phyloP scores from a whole-genome alignment of 1,284 basidiomycete genomes.

The Austroboletus niveus region DNA sequence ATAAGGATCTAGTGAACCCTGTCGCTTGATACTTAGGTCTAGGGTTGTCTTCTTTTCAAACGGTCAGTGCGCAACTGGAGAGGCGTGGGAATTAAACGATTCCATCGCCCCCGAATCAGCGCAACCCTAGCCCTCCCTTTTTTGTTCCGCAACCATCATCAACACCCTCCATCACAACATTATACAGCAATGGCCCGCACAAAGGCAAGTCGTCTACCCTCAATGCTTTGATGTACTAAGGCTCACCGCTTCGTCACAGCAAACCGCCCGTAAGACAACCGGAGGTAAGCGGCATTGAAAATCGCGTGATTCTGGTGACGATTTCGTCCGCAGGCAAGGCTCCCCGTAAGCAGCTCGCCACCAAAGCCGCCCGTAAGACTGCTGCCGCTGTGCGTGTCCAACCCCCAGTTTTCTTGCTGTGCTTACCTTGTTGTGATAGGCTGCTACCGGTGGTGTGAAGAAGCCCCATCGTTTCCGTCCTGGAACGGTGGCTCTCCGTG shows the following conservation, averaged over 20 bases:
- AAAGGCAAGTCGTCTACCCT: slow-evolving; percentile 48
- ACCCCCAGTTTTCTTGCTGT: not conserved
- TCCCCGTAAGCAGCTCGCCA: slow-evolving; percentile 87
- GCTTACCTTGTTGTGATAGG: slow-evolving; percentile 37
- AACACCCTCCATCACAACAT: slow-evolving; percentile 19
- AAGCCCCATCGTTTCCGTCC: slow-evolving; percentile 97
- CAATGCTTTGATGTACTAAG: not conserved
- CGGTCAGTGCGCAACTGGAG: slow-evolving; percentile 33
- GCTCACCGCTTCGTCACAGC: slow-evolving; percentile 40
- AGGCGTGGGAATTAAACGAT: slow-evolving; percentile 31
- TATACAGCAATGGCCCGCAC: slow-evolving; percentile 63
- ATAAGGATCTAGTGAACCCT: too few relatives aligned
- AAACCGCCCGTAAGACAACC: slow-evolving; percentile 83
- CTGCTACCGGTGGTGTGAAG: slow-evolving; percentile 94
- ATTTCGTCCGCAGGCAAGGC: slow-evolving; percentile 59
- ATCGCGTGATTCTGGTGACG: slow-evolving; percentile 6
- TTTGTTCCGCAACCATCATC: slow-evolving; percentile 34
- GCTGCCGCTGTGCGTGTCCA: slow-evolving; percentile 60
- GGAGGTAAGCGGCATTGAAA: slow-evolving; percentile 53
- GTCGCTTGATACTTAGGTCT: too few relatives aligned
- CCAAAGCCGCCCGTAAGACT: slow-evolving; percentile 87
- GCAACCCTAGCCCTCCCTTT: slow-evolving; percentile 15
- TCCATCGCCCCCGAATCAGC: slow-evolving; percentile 27
- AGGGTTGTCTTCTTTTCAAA: slow-evolving; percentile 4
- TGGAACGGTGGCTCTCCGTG: slow-evolving; percentile 97